Evolutionary conservation across 2,329 filamentous ascomycete species (phyloP).

Genomic region (Pezicula radicicola): DNA sequence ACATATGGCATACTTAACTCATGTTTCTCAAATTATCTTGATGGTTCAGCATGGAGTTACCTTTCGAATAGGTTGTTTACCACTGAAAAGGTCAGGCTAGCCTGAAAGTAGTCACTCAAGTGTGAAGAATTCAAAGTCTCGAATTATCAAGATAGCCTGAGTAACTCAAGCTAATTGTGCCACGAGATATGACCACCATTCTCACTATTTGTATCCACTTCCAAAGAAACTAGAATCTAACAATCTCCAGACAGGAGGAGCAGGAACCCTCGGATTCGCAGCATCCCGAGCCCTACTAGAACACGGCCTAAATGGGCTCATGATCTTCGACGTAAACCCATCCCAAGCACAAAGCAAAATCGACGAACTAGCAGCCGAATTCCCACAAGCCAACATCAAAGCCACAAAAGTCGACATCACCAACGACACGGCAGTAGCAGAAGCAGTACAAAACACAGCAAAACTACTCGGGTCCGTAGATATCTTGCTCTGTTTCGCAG

Average conservation of each 20-base stretch:
- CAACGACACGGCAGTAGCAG: conserved; percentile 42
- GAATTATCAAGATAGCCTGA: too few relatives aligned
- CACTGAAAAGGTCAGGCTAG: too few relatives aligned
- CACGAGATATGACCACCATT: too few relatives aligned
- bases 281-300: conserved; percentile 63
- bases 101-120: too few relatives aligned
- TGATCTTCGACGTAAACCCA: conserved; percentile 54
- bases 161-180: too few relatives aligned
- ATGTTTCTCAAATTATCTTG: too few relatives aligned
- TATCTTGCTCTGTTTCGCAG: conserved; percentile 57
- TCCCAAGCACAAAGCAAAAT: conserved; percentile 40
- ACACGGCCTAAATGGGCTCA: conserved; percentile 58
- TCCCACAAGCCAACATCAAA: conserved; percentile 49
- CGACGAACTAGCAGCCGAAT: conserved; percentile 44
- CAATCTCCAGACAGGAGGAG: conserved; percentile 51
- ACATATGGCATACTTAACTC: neutral
- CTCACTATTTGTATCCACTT: neutral
- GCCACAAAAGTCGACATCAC: conserved; percentile 58
- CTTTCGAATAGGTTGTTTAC: too few relatives aligned
- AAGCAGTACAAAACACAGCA: conserved; percentile 37
- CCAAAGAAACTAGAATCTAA: neutral
- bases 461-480: conserved; percentile 47
- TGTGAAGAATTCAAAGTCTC: too few relatives aligned
- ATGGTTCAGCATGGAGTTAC: too few relatives aligned
- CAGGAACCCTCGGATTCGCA: conserved; percentile 59